A percentile compares a stretch with the other conserved stretches of the same genome.
phyloP scores from a whole-genome alignment of 177 flowering plant species.

The Vitis hybrid region DNA sequence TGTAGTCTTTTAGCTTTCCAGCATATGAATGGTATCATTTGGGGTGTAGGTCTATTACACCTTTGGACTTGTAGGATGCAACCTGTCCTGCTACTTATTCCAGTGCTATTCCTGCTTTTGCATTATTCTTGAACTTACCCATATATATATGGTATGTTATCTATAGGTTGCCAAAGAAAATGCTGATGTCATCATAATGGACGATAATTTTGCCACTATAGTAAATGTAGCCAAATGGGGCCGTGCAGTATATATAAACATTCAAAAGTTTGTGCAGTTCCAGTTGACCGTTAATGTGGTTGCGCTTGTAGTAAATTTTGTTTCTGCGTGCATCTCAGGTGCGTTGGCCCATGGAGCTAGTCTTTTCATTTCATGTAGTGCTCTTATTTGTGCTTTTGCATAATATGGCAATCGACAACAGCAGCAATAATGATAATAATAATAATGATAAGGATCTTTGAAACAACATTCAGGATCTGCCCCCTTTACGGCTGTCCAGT shows the following conservation, averaged over 20 bases:
- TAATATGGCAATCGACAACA: no score
- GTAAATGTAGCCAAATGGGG: constrained; percentile 46
- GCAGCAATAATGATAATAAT: no score
- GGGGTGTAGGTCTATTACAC: no score
- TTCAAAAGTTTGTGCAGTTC: constrained; percentile 48
- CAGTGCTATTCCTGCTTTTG: neutral
- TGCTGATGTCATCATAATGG: constrained; percentile 45
- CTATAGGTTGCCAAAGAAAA: constrained; percentile 46
- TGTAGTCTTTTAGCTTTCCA: no score
- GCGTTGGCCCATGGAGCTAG: neutral
- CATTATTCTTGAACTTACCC: neutral
- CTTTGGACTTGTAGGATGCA: no score
- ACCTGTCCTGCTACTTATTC: neutral
- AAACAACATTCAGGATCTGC: constrained; percentile 54
- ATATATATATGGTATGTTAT: neutral
- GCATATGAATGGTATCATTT: no score
- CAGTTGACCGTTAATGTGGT: constrained; percentile 45
- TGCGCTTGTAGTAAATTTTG: constrained; percentile 39
- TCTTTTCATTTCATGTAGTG: neutral
- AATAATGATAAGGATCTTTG: neutral
- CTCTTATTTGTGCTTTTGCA: neutral
- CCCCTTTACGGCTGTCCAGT: constrained; percentile 44
- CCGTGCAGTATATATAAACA: constrained; percentile 43
- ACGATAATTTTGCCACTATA: constrained; percentile 41
- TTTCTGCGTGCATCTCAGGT: constrained; percentile 41